phyloP scores from a whole-genome alignment of 2,329 filamentous ascomycete species.

The Botrytis porri region DNA sequence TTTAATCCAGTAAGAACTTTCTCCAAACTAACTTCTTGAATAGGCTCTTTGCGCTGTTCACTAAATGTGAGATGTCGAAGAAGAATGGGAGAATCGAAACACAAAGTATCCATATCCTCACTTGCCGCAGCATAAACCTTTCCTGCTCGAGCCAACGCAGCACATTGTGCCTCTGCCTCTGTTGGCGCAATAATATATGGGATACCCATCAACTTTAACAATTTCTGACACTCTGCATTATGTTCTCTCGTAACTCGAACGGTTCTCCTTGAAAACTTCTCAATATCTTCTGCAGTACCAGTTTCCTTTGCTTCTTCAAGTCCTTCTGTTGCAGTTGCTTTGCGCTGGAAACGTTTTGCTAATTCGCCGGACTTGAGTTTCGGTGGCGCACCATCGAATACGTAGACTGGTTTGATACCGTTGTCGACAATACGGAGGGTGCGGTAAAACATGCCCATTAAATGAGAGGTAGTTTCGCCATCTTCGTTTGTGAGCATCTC shows the following conservation, averaged over 20 bases:
- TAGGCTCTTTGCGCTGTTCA: constrained; percentile 95
- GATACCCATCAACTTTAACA: constrained; percentile 93
- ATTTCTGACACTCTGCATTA: constrained; percentile 87
- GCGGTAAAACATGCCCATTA: constrained; percentile 99
- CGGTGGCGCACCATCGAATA: constrained; percentile 94
- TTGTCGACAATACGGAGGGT: constrained; percentile 98
- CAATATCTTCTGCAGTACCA: constrained; percentile 93
- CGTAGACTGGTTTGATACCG: constrained; percentile 96
- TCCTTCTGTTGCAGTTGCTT: constrained; percentile 84
- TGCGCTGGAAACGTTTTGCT: constrained; percentile 92
- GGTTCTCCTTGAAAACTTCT: constrained; percentile 92
- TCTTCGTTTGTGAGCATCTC: constrained; percentile 94
- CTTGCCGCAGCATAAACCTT: constrained; percentile 97
- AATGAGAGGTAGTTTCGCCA: constrained; percentile 93
- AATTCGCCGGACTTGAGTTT: constrained; percentile 97
- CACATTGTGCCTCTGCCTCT: constrained; percentile 96
- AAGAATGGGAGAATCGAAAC: constrained; percentile 88
- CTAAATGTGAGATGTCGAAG: constrained; percentile 93
- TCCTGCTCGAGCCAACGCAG: constrained; percentile 79
- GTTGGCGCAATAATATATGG: constrained; percentile 94
- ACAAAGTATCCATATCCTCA: constrained; percentile 98
- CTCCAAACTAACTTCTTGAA: constrained; percentile 88
- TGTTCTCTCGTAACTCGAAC: constrained; percentile 96
- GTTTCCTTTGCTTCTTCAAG: constrained; percentile 96
- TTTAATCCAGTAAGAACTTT: constrained; percentile 81